Evolutionary conservation across 495 filamentous ascomycete genomes (phyloP).

Genomic region (Podospora conica): DNA sequence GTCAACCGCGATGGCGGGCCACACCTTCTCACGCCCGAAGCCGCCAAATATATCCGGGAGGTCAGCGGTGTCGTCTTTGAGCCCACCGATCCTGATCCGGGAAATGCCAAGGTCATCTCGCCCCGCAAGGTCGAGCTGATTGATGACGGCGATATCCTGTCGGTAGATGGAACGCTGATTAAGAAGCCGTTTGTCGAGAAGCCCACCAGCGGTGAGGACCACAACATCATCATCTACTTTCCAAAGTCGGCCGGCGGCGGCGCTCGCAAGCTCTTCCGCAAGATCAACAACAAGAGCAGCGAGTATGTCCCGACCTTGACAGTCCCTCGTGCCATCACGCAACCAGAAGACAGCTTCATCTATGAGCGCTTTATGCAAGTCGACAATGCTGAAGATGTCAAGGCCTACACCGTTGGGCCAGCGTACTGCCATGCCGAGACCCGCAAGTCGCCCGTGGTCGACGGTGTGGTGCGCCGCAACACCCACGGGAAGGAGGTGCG

Average conservation of each 20-base stretch:
- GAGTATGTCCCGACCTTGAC: slow-evolving; percentile 74
- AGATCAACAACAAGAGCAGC: slow-evolving; percentile 96
- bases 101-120: slow-evolving; percentile 44
- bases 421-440: slow-evolving; percentile 96
- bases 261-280: slow-evolving; percentile 86
- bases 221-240: slow-evolving; percentile 98
- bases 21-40: slow-evolving; percentile 62
- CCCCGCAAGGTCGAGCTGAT: slow-evolving; percentile 71
- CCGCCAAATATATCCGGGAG: slow-evolving; percentile 70
- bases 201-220: slow-evolving; percentile 94
- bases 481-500: slow-evolving; percentile 95
- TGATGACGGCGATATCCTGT: slow-evolving; percentile 79
- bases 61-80: slow-evolving; percentile 74
- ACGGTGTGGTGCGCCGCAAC: slow-evolving; percentile 91
- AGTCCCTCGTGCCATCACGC: slow-evolving; percentile 72
- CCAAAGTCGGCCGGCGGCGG: slow-evolving; percentile 78
- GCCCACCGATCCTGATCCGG: slow-evolving; percentile 60
- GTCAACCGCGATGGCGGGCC: slow-evolving; percentile 94
- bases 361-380: slow-evolving; percentile 96
- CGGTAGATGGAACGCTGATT: slow-evolving; percentile 75
- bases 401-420: slow-evolving; percentile 94
- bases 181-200: slow-evolving; percentile 98
- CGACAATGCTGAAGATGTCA: slow-evolving; percentile 95
- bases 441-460: slow-evolving; percentile 91
- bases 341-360: slow-evolving; percentile 74